phyloP scores from a whole-genome alignment of 352 stramenopile genomes.

The Globisporangium spiculum region DNA sequence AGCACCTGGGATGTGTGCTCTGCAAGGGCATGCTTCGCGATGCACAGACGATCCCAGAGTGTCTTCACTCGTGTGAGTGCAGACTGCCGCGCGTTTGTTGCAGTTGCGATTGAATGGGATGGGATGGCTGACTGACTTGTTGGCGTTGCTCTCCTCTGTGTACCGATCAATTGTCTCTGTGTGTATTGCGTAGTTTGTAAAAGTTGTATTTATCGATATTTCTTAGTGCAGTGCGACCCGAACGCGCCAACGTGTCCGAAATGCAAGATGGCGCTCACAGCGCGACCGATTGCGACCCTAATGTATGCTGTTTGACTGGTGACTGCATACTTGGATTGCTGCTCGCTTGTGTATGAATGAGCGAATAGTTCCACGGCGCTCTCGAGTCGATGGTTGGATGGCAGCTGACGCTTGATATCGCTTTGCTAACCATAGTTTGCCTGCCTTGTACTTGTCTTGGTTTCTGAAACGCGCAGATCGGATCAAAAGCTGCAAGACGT shows the following conservation, averaged over 20 bases:
- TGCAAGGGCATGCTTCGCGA: conserved; percentile 69
- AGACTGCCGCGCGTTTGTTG: neutral
- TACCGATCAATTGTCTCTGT: neutral
- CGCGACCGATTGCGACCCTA: conserved; percentile 55
- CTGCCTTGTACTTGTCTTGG: neutral
- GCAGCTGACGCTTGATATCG: neutral
- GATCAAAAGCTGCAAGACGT: conserved; percentile 74
- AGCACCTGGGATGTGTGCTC: conserved; percentile 64
- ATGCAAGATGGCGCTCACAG: conserved; percentile 51
- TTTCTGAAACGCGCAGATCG: conserved; percentile 30
- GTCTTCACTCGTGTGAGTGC: conserved; percentile 72
- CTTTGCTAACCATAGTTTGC: neutral
- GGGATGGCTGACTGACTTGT: neutral
- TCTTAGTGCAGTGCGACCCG: conserved; percentile 55
- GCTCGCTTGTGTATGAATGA: neutral
- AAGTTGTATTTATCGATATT: conserved; percentile 81
- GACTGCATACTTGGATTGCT: neutral
- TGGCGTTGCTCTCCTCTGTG: neutral
- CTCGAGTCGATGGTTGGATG: neutral
- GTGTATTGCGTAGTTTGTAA: conserved; percentile 61
- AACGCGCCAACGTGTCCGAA: conserved; percentile 50
- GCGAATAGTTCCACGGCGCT: neutral
- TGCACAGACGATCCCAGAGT: conserved; percentile 80
- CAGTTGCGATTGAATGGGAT: neutral
- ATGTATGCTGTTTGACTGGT: conserved; percentile 34